Evolutionary conservation across 805 yeast genomes (phyloP).

Genomic region (Barnettozyma sucrosica): DNA sequence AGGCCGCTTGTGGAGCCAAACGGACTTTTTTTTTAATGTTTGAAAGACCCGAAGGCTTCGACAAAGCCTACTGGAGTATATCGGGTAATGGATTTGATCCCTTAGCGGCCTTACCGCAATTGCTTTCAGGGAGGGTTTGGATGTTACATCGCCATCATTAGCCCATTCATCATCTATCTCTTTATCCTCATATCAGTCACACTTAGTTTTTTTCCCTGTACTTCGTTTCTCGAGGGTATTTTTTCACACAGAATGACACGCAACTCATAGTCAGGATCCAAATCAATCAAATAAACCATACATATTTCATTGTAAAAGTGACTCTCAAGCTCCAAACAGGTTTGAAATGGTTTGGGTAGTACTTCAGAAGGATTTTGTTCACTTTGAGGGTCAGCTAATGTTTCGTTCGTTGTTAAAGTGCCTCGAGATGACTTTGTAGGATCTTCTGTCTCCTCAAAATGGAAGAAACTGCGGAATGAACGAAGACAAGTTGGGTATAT

Average conservation of each 20-base stretch:
- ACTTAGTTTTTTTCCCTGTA: not conserved
- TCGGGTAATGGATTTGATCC: no score
- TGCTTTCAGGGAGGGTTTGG: no score
- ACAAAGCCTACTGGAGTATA: no score
- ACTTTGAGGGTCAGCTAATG: not conserved
- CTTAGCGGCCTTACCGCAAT: no score
- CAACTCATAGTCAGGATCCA: constrained; percentile 9
- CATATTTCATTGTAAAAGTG: constrained; percentile 9
- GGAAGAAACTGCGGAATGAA: not conserved
- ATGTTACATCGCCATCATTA: no score
- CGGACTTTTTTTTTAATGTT: no score
- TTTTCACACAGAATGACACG: constrained; percentile 21
- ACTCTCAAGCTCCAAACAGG: constrained; percentile 17
- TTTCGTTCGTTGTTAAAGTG: not conserved
- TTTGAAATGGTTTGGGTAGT: constrained; percentile 14
- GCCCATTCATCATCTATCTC: not conserved
- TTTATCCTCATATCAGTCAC: constrained; percentile 2
- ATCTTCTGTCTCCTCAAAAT: not conserved
- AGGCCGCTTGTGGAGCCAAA: no score
- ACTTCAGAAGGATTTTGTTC: constrained; percentile 3
- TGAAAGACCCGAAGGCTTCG: no score
- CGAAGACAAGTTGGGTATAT: not conserved
- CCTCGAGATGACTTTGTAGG: constrained; percentile 2
- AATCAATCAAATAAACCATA: constrained; percentile 16
- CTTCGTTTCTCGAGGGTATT: no score